phyloP scores from a whole-genome alignment of 306 rosid genomes.

The Vicia sativa region DNA sequence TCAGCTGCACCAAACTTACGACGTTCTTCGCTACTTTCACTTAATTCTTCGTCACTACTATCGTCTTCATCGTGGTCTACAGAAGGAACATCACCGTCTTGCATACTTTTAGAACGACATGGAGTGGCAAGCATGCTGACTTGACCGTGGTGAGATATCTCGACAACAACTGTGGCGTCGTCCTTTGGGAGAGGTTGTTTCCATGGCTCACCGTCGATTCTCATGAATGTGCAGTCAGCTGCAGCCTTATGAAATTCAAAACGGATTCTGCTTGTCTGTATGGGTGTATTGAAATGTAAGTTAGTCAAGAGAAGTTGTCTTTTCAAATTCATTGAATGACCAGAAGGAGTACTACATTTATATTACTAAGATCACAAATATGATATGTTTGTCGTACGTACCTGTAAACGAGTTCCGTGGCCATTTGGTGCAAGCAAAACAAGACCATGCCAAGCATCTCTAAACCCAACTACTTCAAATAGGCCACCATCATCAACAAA shows the following conservation, averaged over 20 bases:
- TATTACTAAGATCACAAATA: constrained; percentile 4
- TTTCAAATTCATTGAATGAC: too few species aligned
- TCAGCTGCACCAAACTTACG: constrained; percentile 83
- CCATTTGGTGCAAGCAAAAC: constrained; percentile 75
- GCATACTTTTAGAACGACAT: constrained; percentile 64
- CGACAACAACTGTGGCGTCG: constrained; percentile 69
- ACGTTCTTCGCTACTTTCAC: constrained; percentile 51
- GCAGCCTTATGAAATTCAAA: constrained; percentile 79
- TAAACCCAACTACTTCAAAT: constrained; percentile 87
- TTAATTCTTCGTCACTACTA: constrained; percentile 46
- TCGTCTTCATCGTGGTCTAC: constrained; percentile 47
- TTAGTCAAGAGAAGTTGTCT: background rate
- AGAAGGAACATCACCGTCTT: constrained; percentile 47
- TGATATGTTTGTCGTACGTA: constrained; percentile 29
- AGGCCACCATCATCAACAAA: constrained; percentile 87
- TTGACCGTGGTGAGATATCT: constrained; percentile 85
- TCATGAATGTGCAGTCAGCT: constrained; percentile 76
- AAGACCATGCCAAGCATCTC: constrained; percentile 97
- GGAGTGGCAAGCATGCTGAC: constrained; percentile 79
- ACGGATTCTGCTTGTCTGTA: constrained; percentile 66
- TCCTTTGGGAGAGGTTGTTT: constrained; percentile 87
- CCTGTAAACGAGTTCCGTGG: constrained; percentile 98
- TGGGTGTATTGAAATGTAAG: constrained; percentile 11
- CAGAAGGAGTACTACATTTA: too few species aligned
- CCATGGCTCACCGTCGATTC: constrained; percentile 98